Base-by-base conservation (phyloP, 352 stramenopile species). In the Salisapilia sapeloensis region DNA sequence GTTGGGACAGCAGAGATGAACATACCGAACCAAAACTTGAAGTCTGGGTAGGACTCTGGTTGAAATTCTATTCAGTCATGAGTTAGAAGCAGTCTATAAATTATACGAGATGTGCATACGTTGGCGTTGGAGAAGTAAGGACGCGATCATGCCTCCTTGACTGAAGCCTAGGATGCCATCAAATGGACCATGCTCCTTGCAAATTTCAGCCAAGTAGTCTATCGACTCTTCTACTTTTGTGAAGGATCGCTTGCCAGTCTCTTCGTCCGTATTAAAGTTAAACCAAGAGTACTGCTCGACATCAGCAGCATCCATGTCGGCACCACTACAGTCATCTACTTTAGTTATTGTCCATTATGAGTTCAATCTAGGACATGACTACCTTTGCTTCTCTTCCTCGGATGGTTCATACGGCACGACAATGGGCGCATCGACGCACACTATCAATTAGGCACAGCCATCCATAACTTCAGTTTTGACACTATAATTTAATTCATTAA, bases 141-240 rank as follows among this genome's bases (percentile, higher is more conserved):
- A 70, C 0, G 72, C 62, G 35, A 84, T 67, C 18, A 65, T 74
- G 12, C 70, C 75, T 22, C 75, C 75, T 35, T 89, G 72, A 40
- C 71, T 87, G 40, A 91, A 91, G 20, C 75, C 75, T 27, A 87
- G 82, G 22, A 91, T 59, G 13, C 76, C 76, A 25, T 89, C 61
- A 33, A 91, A 91, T 7, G 76, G 76, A n/a, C 72, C 72, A 23
- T 87, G 65, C 12, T 61, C 69, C 18, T 53, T 55, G 20, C 62
- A 60, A 21, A 86, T 65, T 14, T 48, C 44, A 6, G 48, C 57
- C 4, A 91, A 34, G 39, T 82, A 87, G 3, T 67, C 66, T 19
- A 86, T 54, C 2, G 69, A 52, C 34, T 85, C 69, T 6, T 72
- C 47, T 24, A 87, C 56, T 1, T 56, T 46, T 8, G 53, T 47